Evolutionary conservation across 108 stramenopile species (phyloP).

Genomic region (Schizochytrium sp.): DNA sequence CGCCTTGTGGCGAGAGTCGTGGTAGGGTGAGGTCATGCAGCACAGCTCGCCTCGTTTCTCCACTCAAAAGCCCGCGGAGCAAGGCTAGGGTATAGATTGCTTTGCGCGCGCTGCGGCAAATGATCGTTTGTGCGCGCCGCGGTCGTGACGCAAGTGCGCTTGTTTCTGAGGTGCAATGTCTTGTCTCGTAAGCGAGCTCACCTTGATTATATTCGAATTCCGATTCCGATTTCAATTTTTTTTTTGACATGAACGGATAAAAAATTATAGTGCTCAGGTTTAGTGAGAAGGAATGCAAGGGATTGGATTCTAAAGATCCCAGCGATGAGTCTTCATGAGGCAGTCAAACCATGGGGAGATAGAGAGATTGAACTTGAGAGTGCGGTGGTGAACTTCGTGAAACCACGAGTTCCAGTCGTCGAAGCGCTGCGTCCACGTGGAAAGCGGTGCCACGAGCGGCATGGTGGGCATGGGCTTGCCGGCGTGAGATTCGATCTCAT

Average conservation of each 20-base stretch:
- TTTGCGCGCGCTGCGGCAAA: no score
- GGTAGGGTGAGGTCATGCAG: no score
- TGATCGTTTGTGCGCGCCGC: no score
- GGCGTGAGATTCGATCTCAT: neutral
- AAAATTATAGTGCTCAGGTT: neutral
- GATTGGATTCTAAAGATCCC: neutral
- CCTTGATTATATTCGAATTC: neutral
- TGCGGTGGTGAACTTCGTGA: neutral
- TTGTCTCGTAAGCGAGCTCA: no score
- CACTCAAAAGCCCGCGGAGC: no score
- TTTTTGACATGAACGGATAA: neutral
- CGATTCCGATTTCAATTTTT: neutral
- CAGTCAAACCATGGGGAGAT: neutral
- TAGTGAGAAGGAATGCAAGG: neutral
- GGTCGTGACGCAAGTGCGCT: no score
- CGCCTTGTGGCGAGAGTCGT: no score
- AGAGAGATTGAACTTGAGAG: neutral
- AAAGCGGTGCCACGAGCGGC: neutral
- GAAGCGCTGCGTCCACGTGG: neutral
- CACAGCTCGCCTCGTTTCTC: no score
- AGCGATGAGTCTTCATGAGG: neutral
- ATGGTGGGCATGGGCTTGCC: slow-evolving; percentile 5
- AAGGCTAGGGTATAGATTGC: no score
- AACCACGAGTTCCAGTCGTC: slow-evolving; percentile 1
- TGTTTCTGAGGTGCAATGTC: no score